Conservation (phyloP, 805 yeast genomes). For the Crinitomyces ghanaensis region DNA sequence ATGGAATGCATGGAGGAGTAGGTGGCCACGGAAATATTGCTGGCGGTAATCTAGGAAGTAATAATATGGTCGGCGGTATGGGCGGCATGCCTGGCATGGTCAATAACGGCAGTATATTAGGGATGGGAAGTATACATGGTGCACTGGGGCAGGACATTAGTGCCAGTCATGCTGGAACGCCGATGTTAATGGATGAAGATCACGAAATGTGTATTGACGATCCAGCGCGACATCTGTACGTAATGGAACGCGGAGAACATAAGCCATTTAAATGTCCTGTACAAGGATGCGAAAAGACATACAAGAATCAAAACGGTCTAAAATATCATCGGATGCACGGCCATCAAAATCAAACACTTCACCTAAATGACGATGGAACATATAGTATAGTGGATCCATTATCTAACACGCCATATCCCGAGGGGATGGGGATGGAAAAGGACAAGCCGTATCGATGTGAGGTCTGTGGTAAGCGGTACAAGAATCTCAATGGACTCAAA, state of each 20-base stretch:
- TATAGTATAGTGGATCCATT: slow-evolving; percentile 82
- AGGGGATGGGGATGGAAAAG: slow-evolving; percentile 89
- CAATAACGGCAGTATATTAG: no score
- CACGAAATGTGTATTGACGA: slow-evolving; percentile 84
- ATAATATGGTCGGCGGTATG: no score
- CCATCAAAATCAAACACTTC: slow-evolving; percentile 87
- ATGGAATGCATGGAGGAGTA: no score
- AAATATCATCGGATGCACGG: slow-evolving; percentile 95
- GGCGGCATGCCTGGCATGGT: no score
- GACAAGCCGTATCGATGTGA: slow-evolving; percentile 98
- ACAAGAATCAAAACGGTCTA: slow-evolving; percentile 94
- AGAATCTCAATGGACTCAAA: slow-evolving; percentile 89
- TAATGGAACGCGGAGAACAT: slow-evolving; percentile 81
- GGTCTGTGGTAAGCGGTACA: slow-evolving; percentile 94
- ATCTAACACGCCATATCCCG: slow-evolving; percentile 74
- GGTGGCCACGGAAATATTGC: no score
- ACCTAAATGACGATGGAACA: slow-evolving; percentile 87
- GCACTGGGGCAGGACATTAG: no score
- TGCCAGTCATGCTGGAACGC: slow-evolving; percentile 21
- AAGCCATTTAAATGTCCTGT: slow-evolving; percentile 97
- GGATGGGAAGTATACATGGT: no score
- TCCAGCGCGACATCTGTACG: slow-evolving; percentile 90
- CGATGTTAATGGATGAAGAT: slow-evolving; percentile 33
- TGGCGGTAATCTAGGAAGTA: no score
- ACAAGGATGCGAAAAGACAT: slow-evolving; percentile 93